Conservation (phyloP, 306 rosid genomes). For the Medicago lupulina region DNA sequence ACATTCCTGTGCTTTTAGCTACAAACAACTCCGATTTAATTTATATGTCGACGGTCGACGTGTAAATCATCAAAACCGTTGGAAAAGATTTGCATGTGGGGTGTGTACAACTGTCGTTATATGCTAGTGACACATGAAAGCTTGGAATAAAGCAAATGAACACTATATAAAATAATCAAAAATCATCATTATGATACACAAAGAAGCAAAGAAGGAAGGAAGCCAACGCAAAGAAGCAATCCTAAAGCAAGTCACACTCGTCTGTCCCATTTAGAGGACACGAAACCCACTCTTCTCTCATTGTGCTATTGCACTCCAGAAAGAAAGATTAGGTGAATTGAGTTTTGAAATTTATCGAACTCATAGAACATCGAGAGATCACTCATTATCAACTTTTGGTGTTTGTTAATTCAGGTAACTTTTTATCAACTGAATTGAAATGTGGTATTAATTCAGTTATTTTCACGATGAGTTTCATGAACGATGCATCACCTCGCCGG, state of each 20-base stretch:
- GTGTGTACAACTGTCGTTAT: constrained; percentile 29
- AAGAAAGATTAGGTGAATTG: too few species aligned
- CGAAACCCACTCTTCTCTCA: background rate
- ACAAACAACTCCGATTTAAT: background rate
- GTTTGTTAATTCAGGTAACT: too few species aligned
- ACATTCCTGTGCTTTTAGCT: constrained; percentile 3
- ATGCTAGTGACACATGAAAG: constrained; percentile 1
- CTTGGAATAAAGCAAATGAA: background rate
- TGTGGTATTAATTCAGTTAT: too few species aligned
- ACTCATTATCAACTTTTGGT: too few species aligned
- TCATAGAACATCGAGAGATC: too few species aligned
- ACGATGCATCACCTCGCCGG: constrained; percentile 59
- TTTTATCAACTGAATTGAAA: too few species aligned
- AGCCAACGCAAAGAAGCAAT: constrained; percentile 15
- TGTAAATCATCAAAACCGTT: background rate
- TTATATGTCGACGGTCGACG: constrained; percentile 14
- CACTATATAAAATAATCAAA: background rate
- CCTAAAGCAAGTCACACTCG: constrained; percentile 1
- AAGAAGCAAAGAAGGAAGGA: background rate
- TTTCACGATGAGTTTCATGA: constrained; percentile 48
- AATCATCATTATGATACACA: background rate
- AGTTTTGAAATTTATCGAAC: too few species aligned
- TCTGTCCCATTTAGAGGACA: background rate
- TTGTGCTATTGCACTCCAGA: background rate
- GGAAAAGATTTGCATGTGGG: constrained; percentile 28